Conservation (phyloP, 371 early-diverging fungal genomes). For the Basidiobolus meristosporus region DNA sequence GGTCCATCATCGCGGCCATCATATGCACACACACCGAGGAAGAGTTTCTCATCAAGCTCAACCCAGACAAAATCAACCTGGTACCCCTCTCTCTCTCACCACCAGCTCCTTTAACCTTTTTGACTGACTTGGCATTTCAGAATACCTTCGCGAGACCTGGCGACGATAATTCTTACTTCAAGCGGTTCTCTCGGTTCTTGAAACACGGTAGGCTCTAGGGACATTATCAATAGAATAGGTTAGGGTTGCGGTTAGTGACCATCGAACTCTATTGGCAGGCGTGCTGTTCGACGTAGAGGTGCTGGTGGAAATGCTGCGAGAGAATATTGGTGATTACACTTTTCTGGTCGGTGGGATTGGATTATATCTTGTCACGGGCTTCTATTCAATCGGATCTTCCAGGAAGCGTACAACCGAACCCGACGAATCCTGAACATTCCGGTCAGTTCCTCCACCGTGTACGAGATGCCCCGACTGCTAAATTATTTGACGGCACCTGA, state of each 20-base stretch:
- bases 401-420: conserved; percentile 54
- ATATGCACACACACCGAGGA: conserved; percentile 64
- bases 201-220: conserved; percentile 25
- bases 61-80: too few relatives aligned
- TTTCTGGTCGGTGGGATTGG: conserved; percentile 17
- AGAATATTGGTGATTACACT: conserved; percentile 64
- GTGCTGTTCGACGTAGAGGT: conserved; percentile 56
- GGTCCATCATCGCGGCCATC: conserved; percentile 74
- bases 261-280: conserved; percentile 17
- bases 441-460: conserved; percentile 49
- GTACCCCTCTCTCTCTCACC: too few relatives aligned
- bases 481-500: conserved; percentile 74
- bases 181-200: conserved; percentile 35
- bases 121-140: too few relatives aligned
- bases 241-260: background rate
- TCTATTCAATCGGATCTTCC: background rate
- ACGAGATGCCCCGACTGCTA: conserved; percentile 66
- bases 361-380: background rate
- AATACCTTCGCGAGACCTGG: conserved; percentile 18
- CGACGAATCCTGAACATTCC: conserved; percentile 60
- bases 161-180: conserved; percentile 15
- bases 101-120: too few relatives aligned
- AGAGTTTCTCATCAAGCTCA: too few relatives aligned
- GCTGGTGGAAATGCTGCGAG: conserved; percentile 35
- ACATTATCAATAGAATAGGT: background rate